A percentile compares a stretch with the other conserved stretches of the same genome.
These are phyloP conservation scores for Dactylonectria macrodidyma DNA, from an alignment of 2,329 filamentous ascomycete genomes.

Conservation along the genomic window DNA sequence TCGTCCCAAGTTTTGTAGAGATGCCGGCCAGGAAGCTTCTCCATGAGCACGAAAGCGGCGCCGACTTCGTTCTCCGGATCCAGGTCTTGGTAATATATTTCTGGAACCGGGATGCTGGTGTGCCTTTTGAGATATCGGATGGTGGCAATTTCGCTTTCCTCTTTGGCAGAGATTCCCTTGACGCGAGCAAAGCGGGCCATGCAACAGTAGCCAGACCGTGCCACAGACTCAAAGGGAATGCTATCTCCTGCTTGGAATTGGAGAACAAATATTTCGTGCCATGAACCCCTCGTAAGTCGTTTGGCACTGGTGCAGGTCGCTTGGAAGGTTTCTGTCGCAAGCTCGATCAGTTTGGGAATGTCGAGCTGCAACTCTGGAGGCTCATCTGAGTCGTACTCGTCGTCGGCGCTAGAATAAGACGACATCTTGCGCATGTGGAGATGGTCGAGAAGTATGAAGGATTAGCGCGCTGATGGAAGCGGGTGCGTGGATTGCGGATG, in stretches of 20 bases:
- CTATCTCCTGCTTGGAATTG: not conserved
- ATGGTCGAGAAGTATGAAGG: no score
- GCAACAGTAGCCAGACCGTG: slow-evolving; percentile 1
- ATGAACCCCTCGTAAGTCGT: slow-evolving; percentile 9
- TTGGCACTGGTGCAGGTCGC: slow-evolving; percentile 2
- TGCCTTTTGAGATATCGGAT: slow-evolving; percentile 19
- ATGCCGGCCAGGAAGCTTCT: slow-evolving; percentile 11
- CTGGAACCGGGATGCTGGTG: slow-evolving; percentile 19
- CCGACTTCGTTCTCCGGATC: slow-evolving; percentile 17
- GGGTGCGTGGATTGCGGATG: no score
- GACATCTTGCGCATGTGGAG: not conserved
- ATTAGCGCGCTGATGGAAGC: no score
- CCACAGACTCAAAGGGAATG: not conserved
- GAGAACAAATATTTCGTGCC: slow-evolving; percentile 18
- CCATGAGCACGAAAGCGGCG: slow-evolving; percentile 19
- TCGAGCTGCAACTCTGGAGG: slow-evolving; percentile 7
- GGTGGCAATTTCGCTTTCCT: slow-evolving; percentile 23
- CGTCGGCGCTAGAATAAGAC: slow-evolving; percentile 6
- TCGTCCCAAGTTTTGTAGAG: slow-evolving; percentile 18
- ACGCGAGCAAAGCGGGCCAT: slow-evolving; percentile 19
- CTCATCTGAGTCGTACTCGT: slow-evolving; percentile 17
- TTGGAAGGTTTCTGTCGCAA: not conserved
- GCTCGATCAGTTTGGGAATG: not conserved
- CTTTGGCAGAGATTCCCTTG: not conserved
- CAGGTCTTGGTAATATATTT: slow-evolving; percentile 20